phyloP scores from a whole-genome alignment of 148 eudicot species.

The Camellia lanceoleosa region DNA sequence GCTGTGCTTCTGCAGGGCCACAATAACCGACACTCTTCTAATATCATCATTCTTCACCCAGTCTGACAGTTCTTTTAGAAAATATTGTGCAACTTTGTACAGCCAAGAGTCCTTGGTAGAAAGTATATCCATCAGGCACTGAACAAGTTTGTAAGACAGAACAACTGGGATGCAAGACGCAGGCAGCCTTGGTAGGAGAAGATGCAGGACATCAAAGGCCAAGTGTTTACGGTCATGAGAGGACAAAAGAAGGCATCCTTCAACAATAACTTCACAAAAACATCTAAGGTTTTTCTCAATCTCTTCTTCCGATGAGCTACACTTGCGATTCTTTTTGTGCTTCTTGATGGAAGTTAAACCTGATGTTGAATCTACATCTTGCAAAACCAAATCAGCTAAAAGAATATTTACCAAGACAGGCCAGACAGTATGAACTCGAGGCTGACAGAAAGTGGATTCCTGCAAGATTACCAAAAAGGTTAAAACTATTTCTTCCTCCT shows the following conservation, averaged over 20 bases:
- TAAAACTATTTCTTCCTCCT: background rate
- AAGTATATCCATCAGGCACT: conserved; percentile 80
- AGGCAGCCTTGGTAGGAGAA: conserved; percentile 86
- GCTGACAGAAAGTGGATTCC: conserved; percentile 96
- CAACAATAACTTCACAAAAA: conserved; percentile 72
- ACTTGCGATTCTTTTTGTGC: conserved; percentile 76
- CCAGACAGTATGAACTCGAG: conserved; percentile 96
- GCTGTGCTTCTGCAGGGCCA: conserved; percentile 89
- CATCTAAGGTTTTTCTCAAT: conserved; percentile 50
- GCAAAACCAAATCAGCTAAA: conserved; percentile 55
- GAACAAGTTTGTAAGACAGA: conserved; percentile 75
- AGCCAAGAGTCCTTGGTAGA: conserved; percentile 82
- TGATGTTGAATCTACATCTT: conserved; percentile 51
- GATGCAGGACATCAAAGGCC: conserved; percentile 75
- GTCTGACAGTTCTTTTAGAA: conserved; percentile 60
- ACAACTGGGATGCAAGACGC: conserved; percentile 59
- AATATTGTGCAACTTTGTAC: conserved; percentile 72
- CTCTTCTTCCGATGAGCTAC: conserved; percentile 74
- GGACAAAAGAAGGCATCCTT: conserved; percentile 69
- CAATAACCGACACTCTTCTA: conserved; percentile 64
- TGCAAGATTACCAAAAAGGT: conserved; percentile 30
- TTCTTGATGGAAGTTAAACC: conserved; percentile 55
- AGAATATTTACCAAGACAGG: conserved; percentile 58
- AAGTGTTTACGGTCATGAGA: conserved; percentile 94
- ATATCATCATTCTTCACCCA: conserved; percentile 75